These are phyloP conservation scores for Cladosporium cucumerinum DNA, from an alignment of 2,329 filamentous ascomycete species.

Conservation along the genomic window DNA sequence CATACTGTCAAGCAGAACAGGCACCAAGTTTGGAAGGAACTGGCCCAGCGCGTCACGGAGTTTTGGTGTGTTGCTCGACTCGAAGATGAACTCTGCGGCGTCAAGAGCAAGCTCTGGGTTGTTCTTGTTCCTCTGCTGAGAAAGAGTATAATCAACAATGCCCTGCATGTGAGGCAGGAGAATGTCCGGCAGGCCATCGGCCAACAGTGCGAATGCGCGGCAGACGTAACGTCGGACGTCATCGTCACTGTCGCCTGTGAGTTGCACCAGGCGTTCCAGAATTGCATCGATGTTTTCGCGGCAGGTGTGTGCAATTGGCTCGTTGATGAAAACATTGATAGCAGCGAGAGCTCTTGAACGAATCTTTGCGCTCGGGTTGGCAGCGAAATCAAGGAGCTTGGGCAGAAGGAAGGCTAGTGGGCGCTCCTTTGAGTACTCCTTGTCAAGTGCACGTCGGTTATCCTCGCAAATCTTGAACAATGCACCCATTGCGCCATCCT, in stretches of 20 bases:
- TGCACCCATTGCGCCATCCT: constrained; percentile 92
- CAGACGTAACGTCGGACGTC: constrained; percentile 93
- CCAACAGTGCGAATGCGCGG: constrained; percentile 85
- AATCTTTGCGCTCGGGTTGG: constrained; percentile 71
- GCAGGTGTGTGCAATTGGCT: constrained; percentile 68
- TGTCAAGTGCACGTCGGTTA: constrained; percentile 80
- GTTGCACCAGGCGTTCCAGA: constrained; percentile 75
- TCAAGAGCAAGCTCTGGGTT: constrained; percentile 90
- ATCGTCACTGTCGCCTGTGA: constrained; percentile 71
- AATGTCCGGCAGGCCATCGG: constrained; percentile 86
- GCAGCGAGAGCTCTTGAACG: constrained; percentile 74
- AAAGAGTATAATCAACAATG: constrained; percentile 87
- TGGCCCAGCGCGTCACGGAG: constrained; percentile 74
- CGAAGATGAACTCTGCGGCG: constrained; percentile 96
- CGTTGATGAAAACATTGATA: constrained; percentile 89
- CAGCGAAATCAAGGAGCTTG: constrained; percentile 82
- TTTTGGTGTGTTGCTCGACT: constrained; percentile 80
- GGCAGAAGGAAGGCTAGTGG: constrained; percentile 86
- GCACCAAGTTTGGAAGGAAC: constrained; percentile 79
- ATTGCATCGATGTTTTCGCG: constrained; percentile 76
- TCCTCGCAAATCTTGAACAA: constrained; percentile 96
- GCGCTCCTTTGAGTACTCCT: constrained; percentile 81
- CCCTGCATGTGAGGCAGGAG: constrained; percentile 82
- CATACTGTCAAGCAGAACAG: constrained; percentile 90
- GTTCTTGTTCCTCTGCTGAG: constrained; percentile 75